Base-by-base conservation (phyloP, 2,329 filamentous ascomycete species). In the Pestalotiopsis sp. region DNA sequence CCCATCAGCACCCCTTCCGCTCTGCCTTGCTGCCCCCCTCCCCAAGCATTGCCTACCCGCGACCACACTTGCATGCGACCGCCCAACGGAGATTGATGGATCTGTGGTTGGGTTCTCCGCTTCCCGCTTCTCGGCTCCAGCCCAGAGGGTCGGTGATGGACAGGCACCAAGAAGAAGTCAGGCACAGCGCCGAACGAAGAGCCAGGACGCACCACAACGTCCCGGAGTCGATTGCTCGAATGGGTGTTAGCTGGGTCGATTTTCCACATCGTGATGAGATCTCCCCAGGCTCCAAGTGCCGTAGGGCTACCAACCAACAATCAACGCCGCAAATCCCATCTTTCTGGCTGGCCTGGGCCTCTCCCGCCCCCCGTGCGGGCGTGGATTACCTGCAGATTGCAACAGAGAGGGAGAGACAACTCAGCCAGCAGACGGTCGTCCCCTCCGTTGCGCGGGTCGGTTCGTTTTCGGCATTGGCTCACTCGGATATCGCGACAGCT, bases 91-190 rank as follows among this genome's bases (percentile, higher is more conserved):
- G 12, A 36, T 52, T 60, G 31, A 36, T 36, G 67, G 67, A 66
- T 68, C 57, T 58, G 62, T 56, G 61, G 31, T 56, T 65, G 67
- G 45, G 59, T 66, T 68, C 63, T 68, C 67, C 67, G 67, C 49
- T 68, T 62, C 63, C 63, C 67, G 67, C 62, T 58, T 52, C 27
- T 66, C 67, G 64, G 67, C 27, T 58, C 67, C 59, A 63, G 25
- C 67, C 64, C 64, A 66, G 58, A 66, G 64, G 64, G 64, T 66
- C 56, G 56, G 31, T 59, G 64, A 66, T 60, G 56, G 64, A 66
- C 64, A 66, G 57, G 64, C 49, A 66, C 63, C 45, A 56, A 20
- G 25, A n/a, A 27, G 41, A 52, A 52, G 38, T 39, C 61, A 64
- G 61, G 61, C 61, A 66, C 52, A 58, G 38, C 61, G 45, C 64